Evolutionary conservation across 2,329 filamentous ascomycete genomes (phyloP), one percentile per base, ranked within the genome.

Genomic region (Neonectria magnoliae): DNA sequence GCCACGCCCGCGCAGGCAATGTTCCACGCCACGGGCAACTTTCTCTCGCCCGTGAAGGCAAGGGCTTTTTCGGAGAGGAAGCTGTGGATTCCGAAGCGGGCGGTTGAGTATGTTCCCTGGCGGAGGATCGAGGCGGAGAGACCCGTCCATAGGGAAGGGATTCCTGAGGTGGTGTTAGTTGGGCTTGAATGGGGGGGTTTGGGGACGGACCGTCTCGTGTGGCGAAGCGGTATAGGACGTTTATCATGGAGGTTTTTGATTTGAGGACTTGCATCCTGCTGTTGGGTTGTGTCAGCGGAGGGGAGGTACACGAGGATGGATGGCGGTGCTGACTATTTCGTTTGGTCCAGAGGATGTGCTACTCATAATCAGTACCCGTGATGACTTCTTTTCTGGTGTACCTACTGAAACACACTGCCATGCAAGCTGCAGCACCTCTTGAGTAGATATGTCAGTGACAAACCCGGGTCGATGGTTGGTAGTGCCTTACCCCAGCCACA

Each of bases 321-420:
- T 25, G 42, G 9, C 2, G 9, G 1, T 31, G 63, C 77, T 67
- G 53, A 81, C 80, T 83, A 82, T 76, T 83, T 83, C 0, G 81
- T 82, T 60, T 82, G 80, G 51, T 83, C 81, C 1, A 82, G 65
- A 13, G 81, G 81, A 63, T 82, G 81, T n/a, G 81, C 80, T 81
- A 44, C 2, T 33, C 1, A 1, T n/a, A 14, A 33, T 68, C 48
- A 67, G 47, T 48, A 42, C 18, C 2, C 4, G 18, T 13, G 45
- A 16, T 14, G 2, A n/a, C 2, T 27, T 51, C 10, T 20, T 5
- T 7, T 41, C 1, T 25, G 20, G 11, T n/a, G 10, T 16, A 76
- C 80, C 71, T 67, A 82, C 81, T 83, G 64, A 82, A 82, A 72
- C 81, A 82, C 20, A 81, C 81, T 25, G 81, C 81, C 77, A 82